Base-by-base conservation (phyloP, 306 rosid species). In the Herpetospermum pedunculosum region DNA sequence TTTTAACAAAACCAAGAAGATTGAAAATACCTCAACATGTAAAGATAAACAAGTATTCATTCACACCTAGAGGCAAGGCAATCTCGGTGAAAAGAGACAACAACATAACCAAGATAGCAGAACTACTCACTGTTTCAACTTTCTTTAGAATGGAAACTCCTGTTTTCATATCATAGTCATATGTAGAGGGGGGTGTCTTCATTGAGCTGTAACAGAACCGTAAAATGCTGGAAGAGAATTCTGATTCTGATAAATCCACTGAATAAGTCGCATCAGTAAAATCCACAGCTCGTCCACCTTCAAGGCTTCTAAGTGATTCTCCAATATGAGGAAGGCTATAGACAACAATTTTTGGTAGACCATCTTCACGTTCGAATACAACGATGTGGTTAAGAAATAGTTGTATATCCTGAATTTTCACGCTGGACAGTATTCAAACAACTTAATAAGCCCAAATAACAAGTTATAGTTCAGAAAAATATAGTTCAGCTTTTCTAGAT, bases 111-210 rank as follows among this genome's bases (percentile, higher is more conserved):
- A 30, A 72, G 32, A 78, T 46, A n/a, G 43, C 60, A 60, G 8
- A 30, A 70, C 21, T 49, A 84, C 98, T 89, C 79, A 93, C 98
- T 1, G 84, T 40, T 76, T 89, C 86, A 75, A 83, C 86, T 90
- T 87, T 93, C 89, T 93, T 93, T 85, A 87, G 76, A 69, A 87
- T 89, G 60, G 94, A 86, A 83, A 74, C 37, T 26, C 85, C 88
- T 2, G 85, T 69, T 78, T 84, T 85, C 98, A 93, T 90, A 76
- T 93, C 98, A 83, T 90, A 90, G 80, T 93, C 97, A 76, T 93
- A 93, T 28, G 84, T 87, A 58, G 98, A 86, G 54, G 19, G 75
- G 63, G 98, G 98, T 25, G 96, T 91, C 86, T 77, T 93, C 92
- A 91, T 57, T 71, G 97, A 93, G 85, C 97, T 87, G 77, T 91